Percentiles rank a stretch among this genome's conserved stretches.
Conservation (phyloP, 2,329 filamentous ascomycete species). For the Claviceps spartinae region DNA sequence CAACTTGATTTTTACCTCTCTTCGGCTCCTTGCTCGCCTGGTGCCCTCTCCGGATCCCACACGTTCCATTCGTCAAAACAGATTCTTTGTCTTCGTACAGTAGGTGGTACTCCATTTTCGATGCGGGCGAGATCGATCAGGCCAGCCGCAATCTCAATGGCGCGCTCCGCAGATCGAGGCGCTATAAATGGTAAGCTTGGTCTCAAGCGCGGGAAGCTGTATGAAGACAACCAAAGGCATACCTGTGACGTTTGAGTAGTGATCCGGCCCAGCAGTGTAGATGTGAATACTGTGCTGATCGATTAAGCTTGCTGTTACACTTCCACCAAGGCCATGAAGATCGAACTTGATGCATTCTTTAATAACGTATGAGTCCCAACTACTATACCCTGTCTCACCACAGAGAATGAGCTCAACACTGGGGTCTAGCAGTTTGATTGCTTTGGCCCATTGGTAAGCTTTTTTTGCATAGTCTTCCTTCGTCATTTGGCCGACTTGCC, state of each 20-base stretch:
- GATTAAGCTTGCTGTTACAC: not conserved
- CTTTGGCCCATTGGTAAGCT: constrained; percentile 1
- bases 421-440: not conserved
- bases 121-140: not conserved
- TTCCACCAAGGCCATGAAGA: not conserved
- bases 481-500: not conserved
- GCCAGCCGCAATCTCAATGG: not conserved
- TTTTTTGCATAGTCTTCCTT: not conserved
- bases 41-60: not conserved
- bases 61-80: constrained; percentile 1
- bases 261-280: not conserved
- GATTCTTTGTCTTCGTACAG: not conserved
- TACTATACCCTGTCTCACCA: not conserved
- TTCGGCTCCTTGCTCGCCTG: not conserved
- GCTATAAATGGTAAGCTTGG: not conserved
- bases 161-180: not conserved
- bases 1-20: not conserved
- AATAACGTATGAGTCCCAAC: not conserved
- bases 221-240: not conserved
- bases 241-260: not conserved
- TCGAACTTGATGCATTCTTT: constrained; percentile 1
- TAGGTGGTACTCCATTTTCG: not conserved
- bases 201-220: not conserved
- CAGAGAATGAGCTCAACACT: not conserved
- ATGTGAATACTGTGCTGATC: constrained; percentile 1